These are phyloP conservation scores for Fibroporia radiculosa DNA, from an alignment of 768 basidiomycete genomes.

Conservation along the genomic window DNA sequence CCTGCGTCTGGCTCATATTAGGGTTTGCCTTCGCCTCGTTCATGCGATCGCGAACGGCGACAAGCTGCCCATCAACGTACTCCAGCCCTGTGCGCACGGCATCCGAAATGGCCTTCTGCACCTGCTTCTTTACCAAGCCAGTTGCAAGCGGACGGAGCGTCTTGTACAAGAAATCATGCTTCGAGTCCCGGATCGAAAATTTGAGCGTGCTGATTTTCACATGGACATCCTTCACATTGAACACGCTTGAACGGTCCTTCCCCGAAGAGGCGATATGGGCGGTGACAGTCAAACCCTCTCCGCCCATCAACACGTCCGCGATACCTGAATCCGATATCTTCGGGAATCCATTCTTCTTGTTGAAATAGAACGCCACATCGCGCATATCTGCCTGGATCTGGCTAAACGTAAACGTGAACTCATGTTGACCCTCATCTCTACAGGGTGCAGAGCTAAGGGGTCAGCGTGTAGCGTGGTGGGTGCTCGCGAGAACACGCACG, in stretches of 20 bases:
- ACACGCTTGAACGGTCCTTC: slow-evolving; percentile 62
- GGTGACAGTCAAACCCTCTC: slow-evolving; percentile 67
- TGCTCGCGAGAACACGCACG: slow-evolving; percentile 7
- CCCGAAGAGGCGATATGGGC: slow-evolving; percentile 53
- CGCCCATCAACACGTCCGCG: slow-evolving; percentile 81
- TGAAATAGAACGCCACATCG: slow-evolving; percentile 88
- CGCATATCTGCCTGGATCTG: slow-evolving; percentile 94
- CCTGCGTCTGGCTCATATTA: slow-evolving; percentile 34
- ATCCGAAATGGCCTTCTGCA: slow-evolving; percentile 52
- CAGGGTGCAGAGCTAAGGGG: slow-evolving; percentile 15
- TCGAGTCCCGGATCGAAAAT: slow-evolving; percentile 86
- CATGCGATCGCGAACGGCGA: slow-evolving; percentile 78
- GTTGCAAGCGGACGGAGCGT: slow-evolving; percentile 74
- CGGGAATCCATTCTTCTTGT: slow-evolving; percentile 76
- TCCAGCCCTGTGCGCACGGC: slow-evolving; percentile 76
- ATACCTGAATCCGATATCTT: slow-evolving; percentile 77
- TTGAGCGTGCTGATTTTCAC: slow-evolving; percentile 85
- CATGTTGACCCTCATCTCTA: slow-evolving; percentile 57
- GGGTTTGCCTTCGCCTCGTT: slow-evolving; percentile 47
- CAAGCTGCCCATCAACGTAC: slow-evolving; percentile 84
- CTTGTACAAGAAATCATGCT: slow-evolving; percentile 87
- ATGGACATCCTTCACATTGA: slow-evolving; percentile 61
- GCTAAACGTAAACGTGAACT: slow-evolving; percentile 63
- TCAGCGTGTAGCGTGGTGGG: not conserved
- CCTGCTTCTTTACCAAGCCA: slow-evolving; percentile 72